Base-by-base conservation (phyloP, 768 basidiomycete species). In the Lentinula aciculospora region DNA sequence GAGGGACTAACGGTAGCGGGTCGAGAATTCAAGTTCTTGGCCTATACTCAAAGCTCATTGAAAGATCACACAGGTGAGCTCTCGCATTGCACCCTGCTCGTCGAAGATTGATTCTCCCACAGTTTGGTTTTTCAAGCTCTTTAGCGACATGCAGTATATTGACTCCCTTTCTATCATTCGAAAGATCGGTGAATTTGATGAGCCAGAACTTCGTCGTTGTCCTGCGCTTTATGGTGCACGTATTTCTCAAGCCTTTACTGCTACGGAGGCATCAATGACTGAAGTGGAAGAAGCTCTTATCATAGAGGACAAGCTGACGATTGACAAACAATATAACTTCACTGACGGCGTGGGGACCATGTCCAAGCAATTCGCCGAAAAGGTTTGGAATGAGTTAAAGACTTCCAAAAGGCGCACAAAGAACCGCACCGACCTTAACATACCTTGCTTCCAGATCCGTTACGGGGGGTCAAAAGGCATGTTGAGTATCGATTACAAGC, bases 21-120 rank as follows among this genome's bases (percentile, higher is more conserved):
- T 1, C 73, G 81, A 34, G 63, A 65, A 8, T 89, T 88, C 63
- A 60, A 76, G 0, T 89, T 88, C 63, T 73, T 91, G 13, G 88
- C 84, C 0, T 89, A 89, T 68, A 88, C 87, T 0, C 84, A 84
- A 63, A 89, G 87, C 3, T 85, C 88, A 0, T 70, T 89, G n/a
- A 87, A 84, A 60, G 81, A 85, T 48, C 82, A 51, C 34, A 51
- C 49, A 1, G 49, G 49, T 51, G 47, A 31, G 47, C 45, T n/a
- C 9, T 2, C n/a, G n/a, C 4, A n/a, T 21, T 36, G 32, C n/a
- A 51, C 8, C 2, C 21, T 19, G 3, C 32, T 34, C 9, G 23
- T 9, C 6, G 4, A 46, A 27, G 29, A 15, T 31, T 49, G 25
- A 47, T 25, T 19, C 13, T 3, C 44, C 84, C 60, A 70, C 81